Base-by-base conservation (phyloP, 2,329 filamentous ascomycete species). In the Nannizziopsis barbatae region DNA sequence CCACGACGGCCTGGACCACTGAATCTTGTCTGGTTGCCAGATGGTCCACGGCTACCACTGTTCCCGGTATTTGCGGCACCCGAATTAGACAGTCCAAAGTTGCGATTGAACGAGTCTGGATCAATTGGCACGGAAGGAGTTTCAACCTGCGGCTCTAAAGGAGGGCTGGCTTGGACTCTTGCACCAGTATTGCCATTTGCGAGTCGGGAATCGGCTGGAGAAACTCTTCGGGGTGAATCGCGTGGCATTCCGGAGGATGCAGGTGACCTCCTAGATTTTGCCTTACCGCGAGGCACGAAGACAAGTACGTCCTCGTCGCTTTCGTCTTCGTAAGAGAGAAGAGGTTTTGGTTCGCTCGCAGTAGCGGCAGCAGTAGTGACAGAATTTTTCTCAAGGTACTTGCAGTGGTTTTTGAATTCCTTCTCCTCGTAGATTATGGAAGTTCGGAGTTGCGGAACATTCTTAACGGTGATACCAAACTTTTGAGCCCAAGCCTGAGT, bases 301-400 rank as follows among this genome's bases (percentile, higher is more conserved):
- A 72, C 69, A 22, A 72, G 59, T 50, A 71, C 69, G 53, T 72
- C 70, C 50, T 71, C 70, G 17, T 71, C 69, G 33, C 66, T 71
- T 11, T 71, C 69, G n/a, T 67, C 68, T 32, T 72, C 69, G 51
- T 72, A 72, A 6, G 68, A 67, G 41, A 72, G 63, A 5, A 72
- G 56, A 3, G 3, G 63, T 54, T 71, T 70, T 7, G 67, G 65
- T 43, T 71, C 66, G 30, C 50, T 40, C 46, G 58, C 45, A 2
- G 55, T 53, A 50, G 7, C 22, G 7, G 22, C 22, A 7, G 22
- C 7, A 7, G 22, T 27, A 27, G 22, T 27, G 7, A 27, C 22
- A 27, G 65, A 63, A 11, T 60, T 70, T 55, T 70, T 71, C 54
- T 72, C 69, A 14, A 65, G 61, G 51, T 69, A 67, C 52, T 68